These are phyloP conservation scores for Leishmania aethiopica DNA, from an alignment of 208 protist species.

Conservation along the genomic window DNA sequence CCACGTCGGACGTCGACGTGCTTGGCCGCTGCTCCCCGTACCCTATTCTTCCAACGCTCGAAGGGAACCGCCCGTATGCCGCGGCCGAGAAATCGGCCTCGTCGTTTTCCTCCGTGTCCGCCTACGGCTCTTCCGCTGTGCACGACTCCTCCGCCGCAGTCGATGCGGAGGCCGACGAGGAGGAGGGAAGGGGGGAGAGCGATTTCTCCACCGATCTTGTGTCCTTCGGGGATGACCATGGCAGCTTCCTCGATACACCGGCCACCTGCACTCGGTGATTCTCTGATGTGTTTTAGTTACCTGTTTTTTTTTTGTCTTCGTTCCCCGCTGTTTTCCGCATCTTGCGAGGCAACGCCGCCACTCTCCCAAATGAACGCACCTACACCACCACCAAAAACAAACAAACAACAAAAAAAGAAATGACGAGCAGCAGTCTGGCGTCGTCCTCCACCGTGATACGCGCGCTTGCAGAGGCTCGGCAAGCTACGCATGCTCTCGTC, in stretches of 20 bases:
- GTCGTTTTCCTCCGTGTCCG: neutral
- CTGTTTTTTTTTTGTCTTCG: neutral
- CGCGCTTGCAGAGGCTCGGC: neutral
- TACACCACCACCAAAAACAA: neutral
- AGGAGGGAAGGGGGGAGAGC: neutral
- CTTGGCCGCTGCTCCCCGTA: constrained; percentile 8
- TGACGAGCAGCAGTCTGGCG: neutral
- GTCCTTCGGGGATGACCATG: constrained; percentile 18
- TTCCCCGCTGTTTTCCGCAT: neutral
- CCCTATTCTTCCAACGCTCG: constrained; percentile 12
- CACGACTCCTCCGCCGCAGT: neutral
- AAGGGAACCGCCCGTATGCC: neutral
- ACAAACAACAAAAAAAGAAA: neutral
- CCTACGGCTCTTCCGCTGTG: constrained; percentile 2
- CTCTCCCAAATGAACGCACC: neutral
- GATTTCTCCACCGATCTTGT: constrained; percentile 38
- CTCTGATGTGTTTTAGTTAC: neutral
- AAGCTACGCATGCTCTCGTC: neutral
- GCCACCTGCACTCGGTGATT: neutral
- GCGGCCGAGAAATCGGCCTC: neutral
- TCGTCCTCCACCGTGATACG: neutral
- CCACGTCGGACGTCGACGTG: neutral
- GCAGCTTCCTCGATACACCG: neutral
- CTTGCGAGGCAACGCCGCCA: neutral
- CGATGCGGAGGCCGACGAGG: neutral